These are phyloP conservation scores for Aspergillus jensenii DNA, from an alignment of 2,329 filamentous ascomycete genomes.

Conservation along the genomic window DNA sequence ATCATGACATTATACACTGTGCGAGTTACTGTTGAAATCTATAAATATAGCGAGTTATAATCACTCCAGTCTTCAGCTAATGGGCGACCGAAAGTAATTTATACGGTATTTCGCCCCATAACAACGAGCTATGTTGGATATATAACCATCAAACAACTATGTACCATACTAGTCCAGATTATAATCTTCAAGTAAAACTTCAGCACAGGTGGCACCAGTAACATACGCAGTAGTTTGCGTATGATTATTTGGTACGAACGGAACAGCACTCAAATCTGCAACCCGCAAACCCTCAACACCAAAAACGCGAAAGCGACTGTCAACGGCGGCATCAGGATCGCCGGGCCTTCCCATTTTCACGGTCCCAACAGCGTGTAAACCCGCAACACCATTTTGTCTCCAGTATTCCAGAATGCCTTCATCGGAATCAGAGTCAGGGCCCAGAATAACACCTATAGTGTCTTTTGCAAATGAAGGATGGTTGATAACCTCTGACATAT, in stretches of 20 bases:
- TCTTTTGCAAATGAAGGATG: constrained; percentile 48
- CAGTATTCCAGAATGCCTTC: constrained; percentile 55
- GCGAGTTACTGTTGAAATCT: no score
- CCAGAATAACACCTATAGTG: constrained; percentile 41
- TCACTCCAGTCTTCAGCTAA: no score
- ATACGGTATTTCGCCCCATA: no score
- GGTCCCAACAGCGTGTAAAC: constrained; percentile 59
- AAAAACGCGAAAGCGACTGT: constrained; percentile 42
- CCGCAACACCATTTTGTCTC: constrained; percentile 43
- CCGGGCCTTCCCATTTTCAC: constrained; percentile 54
- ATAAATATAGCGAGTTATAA: no score
- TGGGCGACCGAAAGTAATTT: no score
- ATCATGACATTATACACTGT: no score
- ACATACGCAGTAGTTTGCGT: constrained; percentile 56
- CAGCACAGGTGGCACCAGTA: constrained; percentile 53
- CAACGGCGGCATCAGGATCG: constrained; percentile 48
- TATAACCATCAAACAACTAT: no score
- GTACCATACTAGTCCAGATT: constrained; percentile 21
- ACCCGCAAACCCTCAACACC: constrained; percentile 43
- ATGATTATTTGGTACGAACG: constrained; percentile 49
- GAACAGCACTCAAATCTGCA: constrained; percentile 46
- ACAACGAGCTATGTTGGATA: no score
- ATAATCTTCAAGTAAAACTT: constrained; percentile 51
- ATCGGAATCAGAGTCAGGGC: constrained; percentile 50
- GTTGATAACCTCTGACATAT: constrained; percentile 43